Evolutionary conservation across 2,329 filamentous ascomycete genomes (phyloP).

Genomic region (Phaeophleospora eucalypticola): DNA sequence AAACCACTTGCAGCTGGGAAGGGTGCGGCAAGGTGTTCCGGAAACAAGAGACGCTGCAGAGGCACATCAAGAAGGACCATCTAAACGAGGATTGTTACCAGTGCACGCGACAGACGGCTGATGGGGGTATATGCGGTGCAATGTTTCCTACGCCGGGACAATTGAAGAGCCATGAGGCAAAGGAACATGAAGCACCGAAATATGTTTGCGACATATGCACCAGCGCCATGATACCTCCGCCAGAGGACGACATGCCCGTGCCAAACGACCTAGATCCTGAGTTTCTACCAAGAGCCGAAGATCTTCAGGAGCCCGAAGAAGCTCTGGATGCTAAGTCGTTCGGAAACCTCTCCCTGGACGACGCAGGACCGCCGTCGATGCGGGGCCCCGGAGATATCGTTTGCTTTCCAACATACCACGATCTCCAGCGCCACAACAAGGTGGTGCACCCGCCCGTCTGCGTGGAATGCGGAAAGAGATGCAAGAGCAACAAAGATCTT

Average conservation of each 20-base stretch:
- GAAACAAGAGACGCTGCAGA: constrained; percentile 80
- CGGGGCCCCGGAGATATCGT: constrained; percentile 12
- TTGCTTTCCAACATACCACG: constrained; percentile 64
- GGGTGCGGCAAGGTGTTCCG: constrained; percentile 80
- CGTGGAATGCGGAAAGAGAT: constrained; percentile 67
- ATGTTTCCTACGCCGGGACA: constrained; percentile 71
- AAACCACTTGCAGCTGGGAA: constrained; percentile 38
- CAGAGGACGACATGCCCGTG: constrained; percentile 6
- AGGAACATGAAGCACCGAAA: constrained; percentile 61
- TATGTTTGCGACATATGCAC: constrained; percentile 76
- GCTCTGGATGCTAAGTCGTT: constrained; percentile 14
- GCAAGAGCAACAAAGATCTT: constrained; percentile 62
- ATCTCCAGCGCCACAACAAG: constrained; percentile 70
- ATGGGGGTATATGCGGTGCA: constrained; percentile 56
- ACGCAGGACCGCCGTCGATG: constrained; percentile 27
- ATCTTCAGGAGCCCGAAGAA: constrained; percentile 7
- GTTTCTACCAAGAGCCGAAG: constrained; percentile 19
- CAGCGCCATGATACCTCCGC: constrained; percentile 18
- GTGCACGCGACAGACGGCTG: constrained; percentile 56
- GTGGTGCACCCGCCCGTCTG: constrained; percentile 70
- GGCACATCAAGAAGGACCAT: constrained; percentile 75
- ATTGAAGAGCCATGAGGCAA: constrained; percentile 66
- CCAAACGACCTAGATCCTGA: constrained; percentile 20
- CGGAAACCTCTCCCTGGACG: constrained; percentile 16
- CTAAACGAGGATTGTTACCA: constrained; percentile 65